Base-by-base conservation (phyloP, 2,329 filamentous ascomycete species). In the Monilinia aucupariae region DNA sequence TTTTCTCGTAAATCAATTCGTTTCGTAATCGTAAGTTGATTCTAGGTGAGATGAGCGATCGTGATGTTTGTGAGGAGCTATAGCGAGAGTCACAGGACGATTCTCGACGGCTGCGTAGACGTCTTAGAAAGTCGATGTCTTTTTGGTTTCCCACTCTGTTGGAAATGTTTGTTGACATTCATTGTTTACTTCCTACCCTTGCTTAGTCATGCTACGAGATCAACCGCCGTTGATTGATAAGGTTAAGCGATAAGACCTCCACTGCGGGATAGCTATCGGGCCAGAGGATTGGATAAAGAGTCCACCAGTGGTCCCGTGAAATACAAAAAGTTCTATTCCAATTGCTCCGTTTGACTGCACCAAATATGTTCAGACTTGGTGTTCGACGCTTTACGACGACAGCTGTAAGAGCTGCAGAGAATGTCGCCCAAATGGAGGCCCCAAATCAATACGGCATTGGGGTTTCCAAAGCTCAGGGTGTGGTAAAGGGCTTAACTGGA, bases 391-490 rank as follows among this genome's bases (percentile, higher is more conserved):
- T 87, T 68, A 78, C 81, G 39, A 82, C 81, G 4, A 81, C 82
- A 27, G 80, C 81, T 63, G 74, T 77, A 69, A 79, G 79, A 65
- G 78, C 78, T 66, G 80, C 74, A 43, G 78, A 84, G 64, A 75
- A 72, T 39, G 71, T 76, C 34, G 74, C 77, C 10, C 76, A 80
- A 62, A 76, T 78, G 62, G 79, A 82, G 67, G 78, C 77, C 12
- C 74, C 76, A 22, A 81, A 83, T 66, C 73, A 78, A 34, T 86
- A 86, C 68, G 80, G 81, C 55, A 80, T 88, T 65, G 79, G 80
- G 60, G 83, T 90, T 64, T 88, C 87, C 25, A 82, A 83, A 71
- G 85, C 84, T 10, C 87, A 90, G 74, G 83, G 85, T 59, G 77
- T 84, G 64, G 86, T 86, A 53, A 81, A 87, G 71, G 82, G 86